Percentiles rank a stretch among this genome's conserved stretches.
Evolutionary conservation across 73 alveolate genomes (phyloP).

Genomic region (Tetrahymena borealis): DNA sequence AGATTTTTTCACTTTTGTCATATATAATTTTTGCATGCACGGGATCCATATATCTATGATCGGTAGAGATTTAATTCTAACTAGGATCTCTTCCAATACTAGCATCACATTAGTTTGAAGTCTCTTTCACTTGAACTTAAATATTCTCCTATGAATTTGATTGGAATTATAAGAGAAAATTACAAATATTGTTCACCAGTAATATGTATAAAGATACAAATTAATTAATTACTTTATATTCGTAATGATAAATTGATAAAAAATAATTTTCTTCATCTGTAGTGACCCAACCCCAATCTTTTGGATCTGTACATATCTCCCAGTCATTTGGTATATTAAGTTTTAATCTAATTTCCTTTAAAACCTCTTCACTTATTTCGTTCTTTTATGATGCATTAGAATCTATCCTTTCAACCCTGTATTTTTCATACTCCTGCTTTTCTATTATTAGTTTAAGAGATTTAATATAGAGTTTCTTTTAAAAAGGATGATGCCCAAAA

Average conservation of each 20-base stretch:
- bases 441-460: no score
- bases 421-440: not conserved
- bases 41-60: not conserved
- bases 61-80: not conserved
- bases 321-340: not conserved
- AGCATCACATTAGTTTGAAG: not conserved
- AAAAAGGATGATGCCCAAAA: no score
- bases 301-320: not conserved
- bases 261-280: not conserved
- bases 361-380: not conserved
- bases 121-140: not conserved
- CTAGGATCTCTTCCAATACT: not conserved
- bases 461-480: no score
- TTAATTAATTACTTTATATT: not conserved
- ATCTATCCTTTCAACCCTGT: not conserved
- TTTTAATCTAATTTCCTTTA: not conserved
- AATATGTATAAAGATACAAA: not conserved
- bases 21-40: not conserved
- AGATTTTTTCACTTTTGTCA: not conserved
- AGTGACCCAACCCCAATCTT: not conserved
- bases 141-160: not conserved
- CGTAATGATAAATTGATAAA: not conserved
- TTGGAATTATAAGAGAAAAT: not conserved
- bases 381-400: not conserved
- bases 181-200: not conserved